Base-by-base conservation (phyloP, 495 filamentous ascomycete species). In the Penicillium robsamsonii region DNA sequence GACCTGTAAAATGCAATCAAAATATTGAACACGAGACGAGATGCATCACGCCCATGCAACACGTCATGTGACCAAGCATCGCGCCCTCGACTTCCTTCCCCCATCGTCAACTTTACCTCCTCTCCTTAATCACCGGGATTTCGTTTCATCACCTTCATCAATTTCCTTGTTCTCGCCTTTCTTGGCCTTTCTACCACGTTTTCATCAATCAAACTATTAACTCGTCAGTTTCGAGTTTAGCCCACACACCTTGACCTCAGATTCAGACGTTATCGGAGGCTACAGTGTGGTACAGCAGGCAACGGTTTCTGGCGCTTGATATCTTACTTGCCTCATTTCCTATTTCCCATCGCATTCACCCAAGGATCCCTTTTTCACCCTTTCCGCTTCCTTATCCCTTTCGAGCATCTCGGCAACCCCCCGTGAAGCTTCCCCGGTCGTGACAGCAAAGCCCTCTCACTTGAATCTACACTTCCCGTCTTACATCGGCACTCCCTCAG, bases 391-490 rank as follows among this genome's bases (percentile, higher is more conserved):
- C 35, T 55, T 37, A 38, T 56, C 54, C 53, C 25, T 22, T 50
- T 57, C 55, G 46, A 60, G 57, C 48, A 47, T 50, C 45, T 38
- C 55, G 45, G 55, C 50, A 41, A 29, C 12, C 25, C 22, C 43
- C 57, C 53, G 53, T 59, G 56, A 62, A 59, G 53, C 52, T 57
- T 46, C 40, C 47, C 53, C 46, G 45, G 44, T 62, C 56, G 56
- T 57, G 53, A 55, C 50, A 53, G 58, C 37, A 52, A 57, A 45
- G 55, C 42, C 53, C 58, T 50, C 50, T 47, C 40, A 57, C 38
- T 54, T 60, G 62, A 65, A 52, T 65, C 56, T 65, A 50, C 66
- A 64, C 60, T 63, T 65, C 56, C 60, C 69, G 62, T 65, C 70
- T 43, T 43, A 65, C 40, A 38, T 64, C 56, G 43, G 63, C 58